These are phyloP conservation scores for Pleurotus eryngii DNA, from an alignment of 768 basidiomycete genomes.

Conservation along the genomic window DNA sequence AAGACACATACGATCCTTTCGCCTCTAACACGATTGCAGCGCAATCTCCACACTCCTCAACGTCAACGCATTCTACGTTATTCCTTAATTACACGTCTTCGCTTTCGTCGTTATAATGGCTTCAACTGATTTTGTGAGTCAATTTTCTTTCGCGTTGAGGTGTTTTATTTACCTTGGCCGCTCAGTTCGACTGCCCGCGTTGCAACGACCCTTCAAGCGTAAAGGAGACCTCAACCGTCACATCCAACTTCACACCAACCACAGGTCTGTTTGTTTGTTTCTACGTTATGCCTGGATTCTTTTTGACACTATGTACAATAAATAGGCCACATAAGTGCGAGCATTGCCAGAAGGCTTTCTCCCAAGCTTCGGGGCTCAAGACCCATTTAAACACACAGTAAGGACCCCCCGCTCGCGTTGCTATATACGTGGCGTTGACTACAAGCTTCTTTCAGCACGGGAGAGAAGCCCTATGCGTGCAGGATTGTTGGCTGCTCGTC, in stretches of 20 bases:
- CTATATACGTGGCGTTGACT: background rate
- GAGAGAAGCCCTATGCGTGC: conserved; percentile 51
- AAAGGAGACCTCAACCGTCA: conserved; percentile 65
- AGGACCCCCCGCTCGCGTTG: conserved; percentile 19
- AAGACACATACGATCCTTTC: background rate
- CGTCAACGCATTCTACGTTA: background rate
- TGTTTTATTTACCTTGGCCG: background rate
- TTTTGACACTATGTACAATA: background rate
- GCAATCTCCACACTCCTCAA: background rate
- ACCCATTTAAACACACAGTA: conserved; percentile 70
- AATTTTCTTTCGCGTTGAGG: background rate
- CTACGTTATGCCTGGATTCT: background rate
- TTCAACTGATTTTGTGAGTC: conserved; percentile 6
- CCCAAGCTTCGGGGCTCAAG: conserved; percentile 57
- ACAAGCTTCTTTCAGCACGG: conserved; percentile 35
- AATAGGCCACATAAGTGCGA: conserved; percentile 50
- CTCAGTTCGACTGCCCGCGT: conserved; percentile 34
- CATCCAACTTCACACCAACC: conserved; percentile 41
- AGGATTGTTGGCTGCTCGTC: conserved; percentile 41
- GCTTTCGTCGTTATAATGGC: background rate
- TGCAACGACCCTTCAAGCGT: conserved; percentile 53
- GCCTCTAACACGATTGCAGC: background rate
- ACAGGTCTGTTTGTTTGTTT: conserved; percentile 38
- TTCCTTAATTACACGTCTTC: conserved; percentile 8
- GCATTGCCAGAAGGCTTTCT: conserved; percentile 52